Evolutionary conservation across 192 early-diverging fungal species (phyloP), one percentile per base, ranked within the genome.

Genomic region (Coemansia sp.): DNA sequence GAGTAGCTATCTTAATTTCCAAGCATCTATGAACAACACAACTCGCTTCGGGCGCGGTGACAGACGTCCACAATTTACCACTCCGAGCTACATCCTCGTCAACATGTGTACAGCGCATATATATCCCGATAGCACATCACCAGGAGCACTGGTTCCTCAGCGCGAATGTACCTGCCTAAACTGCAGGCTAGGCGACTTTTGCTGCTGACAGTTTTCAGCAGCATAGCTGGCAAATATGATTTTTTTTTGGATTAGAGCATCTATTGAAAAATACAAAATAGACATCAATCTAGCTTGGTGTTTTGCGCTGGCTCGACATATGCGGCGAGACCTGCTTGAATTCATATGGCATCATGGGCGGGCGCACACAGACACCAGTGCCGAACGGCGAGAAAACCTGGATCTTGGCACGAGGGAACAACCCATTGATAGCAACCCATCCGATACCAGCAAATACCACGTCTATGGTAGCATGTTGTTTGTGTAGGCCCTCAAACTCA

Each of bases 261-360:
- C 22, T 29, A 15, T 19, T 57, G 17, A 35, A 37, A 19, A 19
- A 4, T 8, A 17, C 15, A 17, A 6, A 43, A 43, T 43, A 43
- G 41, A 9, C 41, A 43, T 15, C 22, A 15, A 11, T 48, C 58
- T 71, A 80, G 35, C 65, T 73, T 39, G 77, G 72, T 21, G 67
- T 80, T 45, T 80, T 80, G 61, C 77, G 77, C 45, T 55, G 45
- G 53, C 32, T 67, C 7, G 77, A 70, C 55, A 66, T 74, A 62
- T 73, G 77, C 1, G 68, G 61, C 11, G 77, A 61, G 25, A 70
- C 57, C 41, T 54, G 59, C 38, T 77, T 72, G 60, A 79, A 90
- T 76, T 88, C 87, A 53, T 82, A 87, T 5, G 88, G 88, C 66
- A 90, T 67, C 37, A 90, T 73, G n/a, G 88, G 76, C 19, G 85